Conservation (phyloP, 2,329 filamentous ascomycete species). For the Xylogone sp. region DNA sequence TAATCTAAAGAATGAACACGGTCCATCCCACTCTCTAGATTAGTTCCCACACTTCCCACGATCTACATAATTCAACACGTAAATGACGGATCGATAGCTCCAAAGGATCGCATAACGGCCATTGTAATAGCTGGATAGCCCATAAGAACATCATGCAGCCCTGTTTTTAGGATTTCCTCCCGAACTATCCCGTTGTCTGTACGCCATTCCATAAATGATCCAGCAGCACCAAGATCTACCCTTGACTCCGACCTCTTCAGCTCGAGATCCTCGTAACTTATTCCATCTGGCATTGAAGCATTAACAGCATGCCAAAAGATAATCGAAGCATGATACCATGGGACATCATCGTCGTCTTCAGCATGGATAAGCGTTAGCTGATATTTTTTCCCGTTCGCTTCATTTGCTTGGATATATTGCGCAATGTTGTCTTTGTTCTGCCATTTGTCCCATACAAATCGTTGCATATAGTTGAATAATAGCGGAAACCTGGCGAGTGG, state of each 20-base stretch:
- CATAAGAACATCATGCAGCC: conserved; percentile 56
- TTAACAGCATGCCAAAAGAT: conserved; percentile 54
- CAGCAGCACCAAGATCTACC: conserved; percentile 41
- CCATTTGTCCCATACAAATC: conserved; percentile 48
- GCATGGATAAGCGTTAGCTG: conserved; percentile 46
- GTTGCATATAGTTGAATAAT: conserved; percentile 41
- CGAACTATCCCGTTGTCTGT: conserved; percentile 45
- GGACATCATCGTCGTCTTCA: conserved; percentile 49
- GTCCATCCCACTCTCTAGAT: too few species aligned
- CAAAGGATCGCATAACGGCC: conserved; percentile 46
- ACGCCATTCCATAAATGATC: conserved; percentile 44
- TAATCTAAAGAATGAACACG: too few species aligned
- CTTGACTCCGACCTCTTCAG: conserved; percentile 35
- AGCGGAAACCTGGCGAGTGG: conserved; percentile 45
- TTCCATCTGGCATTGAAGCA: conserved; percentile 33
- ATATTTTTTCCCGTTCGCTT: conserved; percentile 32
- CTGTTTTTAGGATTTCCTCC: conserved; percentile 51
- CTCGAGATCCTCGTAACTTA: conserved; percentile 43
- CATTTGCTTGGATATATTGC: conserved; percentile 35
- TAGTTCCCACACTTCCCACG: too few species aligned
- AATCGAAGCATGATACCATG: conserved; percentile 43
- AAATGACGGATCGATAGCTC: conserved; percentile 13
- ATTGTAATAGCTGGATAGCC: conserved; percentile 49
- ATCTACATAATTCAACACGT: too few species aligned
- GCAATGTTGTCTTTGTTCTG: conserved; percentile 45